Evolutionary conservation across 495 filamentous ascomycete genomes (phyloP).

Genomic region (Bacidia gigantensis): DNA sequence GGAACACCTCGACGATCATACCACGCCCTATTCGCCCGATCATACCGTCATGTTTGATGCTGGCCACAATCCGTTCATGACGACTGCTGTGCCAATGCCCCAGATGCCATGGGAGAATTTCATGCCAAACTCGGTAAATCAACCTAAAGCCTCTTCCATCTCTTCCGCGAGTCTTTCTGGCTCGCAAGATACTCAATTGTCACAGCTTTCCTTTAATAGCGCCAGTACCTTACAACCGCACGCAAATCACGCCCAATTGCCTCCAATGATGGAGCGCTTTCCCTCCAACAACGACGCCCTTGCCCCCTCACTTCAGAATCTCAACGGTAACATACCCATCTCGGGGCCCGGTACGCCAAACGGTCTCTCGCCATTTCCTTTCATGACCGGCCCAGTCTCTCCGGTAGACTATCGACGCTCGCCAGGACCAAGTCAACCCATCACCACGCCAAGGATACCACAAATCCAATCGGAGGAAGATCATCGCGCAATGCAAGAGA

Average conservation of each 20-base stretch:
- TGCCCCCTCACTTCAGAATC: conserved; percentile 47
- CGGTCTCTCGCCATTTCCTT: conserved; percentile 64
- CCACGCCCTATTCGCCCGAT: conserved; percentile 59
- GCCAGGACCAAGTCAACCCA: conserved; percentile 47
- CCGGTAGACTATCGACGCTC: conserved; percentile 55
- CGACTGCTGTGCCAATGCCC: conserved; percentile 64
- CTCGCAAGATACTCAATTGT: conserved; percentile 52
- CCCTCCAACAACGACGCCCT: conserved; percentile 43
- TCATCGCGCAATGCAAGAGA: conserved; percentile 70
- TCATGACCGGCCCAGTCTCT: conserved; percentile 58
- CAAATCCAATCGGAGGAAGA: conserved; percentile 36
- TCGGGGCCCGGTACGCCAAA: conserved; percentile 67
- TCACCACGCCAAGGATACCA: conserved; percentile 51
- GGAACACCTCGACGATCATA: conserved; percentile 49
- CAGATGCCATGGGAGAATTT: conserved; percentile 87
- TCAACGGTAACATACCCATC: conserved; percentile 53
- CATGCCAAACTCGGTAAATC: conserved; percentile 46
- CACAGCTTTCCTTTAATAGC: conserved; percentile 41
- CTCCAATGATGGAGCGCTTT: conserved; percentile 54
- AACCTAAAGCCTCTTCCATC: conserved; percentile 57
- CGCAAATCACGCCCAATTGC: conserved; percentile 37
- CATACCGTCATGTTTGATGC: conserved; percentile 49
- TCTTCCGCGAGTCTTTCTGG: conserved; percentile 46
- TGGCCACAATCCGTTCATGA: conserved; percentile 55
- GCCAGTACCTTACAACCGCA: conserved; percentile 39